Conservation (phyloP, 2,329 filamentous ascomycete genomes). For the Ceratocystis huliohia region DNA sequence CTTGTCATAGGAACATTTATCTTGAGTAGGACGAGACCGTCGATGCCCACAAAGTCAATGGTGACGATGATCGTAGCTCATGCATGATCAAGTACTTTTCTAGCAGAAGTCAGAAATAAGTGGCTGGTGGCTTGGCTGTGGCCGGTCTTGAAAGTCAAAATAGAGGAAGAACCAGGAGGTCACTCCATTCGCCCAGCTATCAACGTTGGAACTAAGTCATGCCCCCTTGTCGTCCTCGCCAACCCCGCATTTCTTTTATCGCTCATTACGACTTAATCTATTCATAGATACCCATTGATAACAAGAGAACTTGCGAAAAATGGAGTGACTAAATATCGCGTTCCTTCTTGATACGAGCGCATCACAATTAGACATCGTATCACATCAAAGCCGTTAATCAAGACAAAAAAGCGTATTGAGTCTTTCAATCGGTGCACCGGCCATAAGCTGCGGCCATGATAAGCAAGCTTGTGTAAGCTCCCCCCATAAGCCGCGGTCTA, state of each 20-base stretch:
- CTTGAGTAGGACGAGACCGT: no score
- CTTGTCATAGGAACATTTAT: no score
- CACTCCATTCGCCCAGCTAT: no score
- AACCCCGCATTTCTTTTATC: conserved; percentile 11
- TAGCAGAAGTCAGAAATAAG: no score
- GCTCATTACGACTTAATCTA: conserved; percentile 3
- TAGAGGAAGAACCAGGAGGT: no score
- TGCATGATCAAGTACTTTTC: no score
- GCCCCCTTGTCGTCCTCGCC: background rate
- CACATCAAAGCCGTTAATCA: background rate
- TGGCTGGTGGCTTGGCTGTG: no score
- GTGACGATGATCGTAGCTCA: no score
- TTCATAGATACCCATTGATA: background rate
- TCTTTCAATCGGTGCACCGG: background rate
- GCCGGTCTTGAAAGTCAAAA: no score
- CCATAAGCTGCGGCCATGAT: background rate
- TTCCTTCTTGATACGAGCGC: background rate
- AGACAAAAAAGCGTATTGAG: background rate
- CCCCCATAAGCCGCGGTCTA: background rate
- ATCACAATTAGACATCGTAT: background rate
- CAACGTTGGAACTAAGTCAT: no score
- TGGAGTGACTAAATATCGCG: background rate
- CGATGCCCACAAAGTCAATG: no score
- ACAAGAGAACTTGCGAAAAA: background rate
- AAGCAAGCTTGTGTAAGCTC: background rate